phyloP scores from a whole-genome alignment of 2,329 filamentous ascomycete species.

The Alternaria viburni region DNA sequence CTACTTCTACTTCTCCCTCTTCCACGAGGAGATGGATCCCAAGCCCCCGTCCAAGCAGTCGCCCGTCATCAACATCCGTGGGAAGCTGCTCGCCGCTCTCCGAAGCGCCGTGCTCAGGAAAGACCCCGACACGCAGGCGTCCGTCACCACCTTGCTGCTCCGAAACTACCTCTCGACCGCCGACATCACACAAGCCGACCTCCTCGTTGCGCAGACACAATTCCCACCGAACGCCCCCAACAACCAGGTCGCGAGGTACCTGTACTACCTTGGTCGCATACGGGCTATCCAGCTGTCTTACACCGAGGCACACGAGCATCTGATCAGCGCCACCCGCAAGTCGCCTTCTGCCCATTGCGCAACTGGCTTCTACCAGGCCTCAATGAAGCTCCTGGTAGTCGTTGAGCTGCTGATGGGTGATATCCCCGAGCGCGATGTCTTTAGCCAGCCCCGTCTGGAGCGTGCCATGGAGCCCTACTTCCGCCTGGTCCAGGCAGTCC shows the following conservation, averaged over 20 bases:
- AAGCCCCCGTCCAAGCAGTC: conserved; percentile 88
- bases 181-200: conserved; percentile 94
- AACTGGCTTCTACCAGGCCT: conserved; percentile 92
- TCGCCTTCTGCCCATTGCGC: conserved; percentile 89
- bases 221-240: conserved; percentile 95
- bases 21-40: conserved; percentile 88
- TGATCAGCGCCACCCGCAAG: conserved; percentile 92
- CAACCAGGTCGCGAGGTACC: conserved; percentile 95
- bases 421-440: conserved; percentile 92
- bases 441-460: conserved; percentile 88
- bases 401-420: conserved; percentile 98
- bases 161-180: conserved; percentile 96
- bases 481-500: conserved; percentile 89
- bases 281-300: conserved; percentile 95
- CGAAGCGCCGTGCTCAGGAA: conserved; percentile 96
- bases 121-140: conserved; percentile 95
- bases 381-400: conserved; percentile 93
- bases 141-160: conserved; percentile 91
- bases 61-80: conserved; percentile 83
- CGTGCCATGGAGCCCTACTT: conserved; percentile 90
- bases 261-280: conserved; percentile 97
- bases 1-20: conserved; percentile 97
- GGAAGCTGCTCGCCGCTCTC: conserved; percentile 83
- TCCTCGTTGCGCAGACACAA: conserved; percentile 92
- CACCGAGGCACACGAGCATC: conserved; percentile 93